These are phyloP conservation scores for Entoloma clypeatum DNA, from an alignment of 1,284 basidiomycete species.

Conservation along the genomic window DNA sequence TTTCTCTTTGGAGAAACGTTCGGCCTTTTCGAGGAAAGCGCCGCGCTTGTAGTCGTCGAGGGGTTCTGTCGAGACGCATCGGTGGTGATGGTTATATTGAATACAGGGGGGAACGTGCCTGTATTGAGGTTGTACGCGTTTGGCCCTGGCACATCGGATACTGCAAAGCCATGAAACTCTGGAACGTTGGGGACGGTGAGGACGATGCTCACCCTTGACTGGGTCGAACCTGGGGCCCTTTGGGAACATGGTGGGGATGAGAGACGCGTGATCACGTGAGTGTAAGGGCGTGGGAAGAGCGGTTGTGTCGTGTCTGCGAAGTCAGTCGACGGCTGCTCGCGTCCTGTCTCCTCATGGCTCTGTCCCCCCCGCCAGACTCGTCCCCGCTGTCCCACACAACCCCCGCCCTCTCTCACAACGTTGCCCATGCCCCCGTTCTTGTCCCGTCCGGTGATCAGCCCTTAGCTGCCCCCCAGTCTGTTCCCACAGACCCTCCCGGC, in stretches of 20 bases:
- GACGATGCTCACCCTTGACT: constrained; percentile 31
- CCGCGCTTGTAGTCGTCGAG: constrained; percentile 51
- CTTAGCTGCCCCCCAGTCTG: too few species aligned
- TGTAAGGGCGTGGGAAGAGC: constrained; percentile 2
- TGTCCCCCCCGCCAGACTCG: too few species aligned
- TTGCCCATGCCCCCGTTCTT: too few species aligned
- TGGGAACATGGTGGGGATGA: constrained; percentile 32
- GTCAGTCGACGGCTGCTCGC: too few species aligned
- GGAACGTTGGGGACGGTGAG: background rate
- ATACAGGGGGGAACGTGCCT: constrained; percentile 16
- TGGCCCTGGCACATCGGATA: constrained; percentile 38
- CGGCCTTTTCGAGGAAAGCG: constrained; percentile 52
- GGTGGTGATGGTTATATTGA: background rate
- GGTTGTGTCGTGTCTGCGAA: background rate
- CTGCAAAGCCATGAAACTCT: constrained; percentile 14
- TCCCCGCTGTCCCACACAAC: too few species aligned
- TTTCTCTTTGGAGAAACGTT: constrained; percentile 45
- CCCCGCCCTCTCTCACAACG: too few species aligned
- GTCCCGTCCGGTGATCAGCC: too few species aligned
- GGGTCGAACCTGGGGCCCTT: constrained; percentile 39
- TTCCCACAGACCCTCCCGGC: too few species aligned
- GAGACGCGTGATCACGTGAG: constrained; percentile 26
- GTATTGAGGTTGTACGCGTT: constrained; percentile 31
- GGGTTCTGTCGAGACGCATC: constrained; percentile 29
- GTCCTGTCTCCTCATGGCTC: too few species aligned